Evolutionary conservation across 495 filamentous ascomycete genomes (phyloP).

Genomic region (Penicillium paxilli): DNA sequence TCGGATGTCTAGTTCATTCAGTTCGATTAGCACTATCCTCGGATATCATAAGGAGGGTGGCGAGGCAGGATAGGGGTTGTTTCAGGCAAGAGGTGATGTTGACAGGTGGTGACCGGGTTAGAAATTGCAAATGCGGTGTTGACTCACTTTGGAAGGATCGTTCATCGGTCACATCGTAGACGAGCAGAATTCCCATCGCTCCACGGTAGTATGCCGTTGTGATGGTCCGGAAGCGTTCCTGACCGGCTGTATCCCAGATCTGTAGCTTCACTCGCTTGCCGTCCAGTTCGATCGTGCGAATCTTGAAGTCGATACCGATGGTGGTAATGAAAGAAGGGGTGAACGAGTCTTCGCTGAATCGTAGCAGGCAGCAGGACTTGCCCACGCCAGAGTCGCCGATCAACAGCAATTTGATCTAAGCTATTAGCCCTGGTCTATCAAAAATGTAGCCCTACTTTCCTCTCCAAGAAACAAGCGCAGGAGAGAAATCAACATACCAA

Average conservation of each 20-base stretch:
- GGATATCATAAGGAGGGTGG: not conserved
- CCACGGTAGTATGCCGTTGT: slow-evolving; percentile 98
- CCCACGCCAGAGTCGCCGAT: slow-evolving; percentile 98
- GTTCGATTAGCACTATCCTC: not conserved
- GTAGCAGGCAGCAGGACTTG: slow-evolving; percentile 96
- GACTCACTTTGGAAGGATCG: slow-evolving; percentile 94
- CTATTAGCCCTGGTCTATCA: too few relatives aligned
- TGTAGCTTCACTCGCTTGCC: slow-evolving; percentile 98
- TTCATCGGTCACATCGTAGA: slow-evolving; percentile 98
- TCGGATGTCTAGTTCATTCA: slow-evolving; percentile 99
- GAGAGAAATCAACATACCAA: too few relatives aligned
- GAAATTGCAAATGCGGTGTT: not conserved
- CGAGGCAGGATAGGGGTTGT: too few relatives aligned
- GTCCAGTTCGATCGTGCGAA: slow-evolving; percentile 96
- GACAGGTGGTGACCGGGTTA: too few relatives aligned
- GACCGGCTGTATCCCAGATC: slow-evolving; percentile 98
- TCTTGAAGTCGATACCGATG: slow-evolving; percentile 99
- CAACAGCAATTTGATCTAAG: slow-evolving; percentile 97
- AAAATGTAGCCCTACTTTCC: too few relatives aligned
- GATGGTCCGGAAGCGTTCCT: slow-evolving; percentile 97
- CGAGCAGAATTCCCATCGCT: slow-evolving; percentile 96
- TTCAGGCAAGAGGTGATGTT: not conserved
- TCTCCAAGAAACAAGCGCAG: too few relatives aligned
- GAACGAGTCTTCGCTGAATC: slow-evolving; percentile 98
- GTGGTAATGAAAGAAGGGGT: slow-evolving; percentile 98